These are phyloP conservation scores for Pistacia atlantica DNA, from an alignment of 345 rosid species.

Conservation along the genomic window DNA sequence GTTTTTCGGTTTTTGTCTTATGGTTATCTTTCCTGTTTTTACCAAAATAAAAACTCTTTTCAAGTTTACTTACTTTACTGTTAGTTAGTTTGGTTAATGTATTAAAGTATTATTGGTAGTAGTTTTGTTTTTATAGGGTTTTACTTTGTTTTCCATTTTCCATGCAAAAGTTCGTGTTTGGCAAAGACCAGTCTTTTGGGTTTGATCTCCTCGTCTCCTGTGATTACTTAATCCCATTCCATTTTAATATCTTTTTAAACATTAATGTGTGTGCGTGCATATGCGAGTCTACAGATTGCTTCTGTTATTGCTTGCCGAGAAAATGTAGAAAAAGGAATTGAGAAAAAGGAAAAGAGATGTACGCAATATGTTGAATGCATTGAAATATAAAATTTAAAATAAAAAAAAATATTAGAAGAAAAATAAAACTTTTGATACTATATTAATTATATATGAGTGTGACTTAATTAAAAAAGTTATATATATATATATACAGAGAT, in stretches of 20 bases:
- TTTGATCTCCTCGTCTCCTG: constrained; percentile 79
- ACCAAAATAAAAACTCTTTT: not conserved
- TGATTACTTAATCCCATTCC: constrained; percentile 51
- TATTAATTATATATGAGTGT: too few species aligned
- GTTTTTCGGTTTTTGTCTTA: constrained; percentile 27
- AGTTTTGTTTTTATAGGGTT: constrained; percentile 10
- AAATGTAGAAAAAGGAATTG: not conserved
- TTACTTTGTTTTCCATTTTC: constrained; percentile 33
- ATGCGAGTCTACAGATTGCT: not conserved
- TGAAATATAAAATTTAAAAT: too few species aligned
- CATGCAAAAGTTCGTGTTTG: constrained; percentile 76
- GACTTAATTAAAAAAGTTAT: too few species aligned
- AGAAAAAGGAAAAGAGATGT: too few species aligned
- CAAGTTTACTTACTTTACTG: not conserved
- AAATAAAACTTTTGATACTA: too few species aligned
- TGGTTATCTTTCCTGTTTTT: constrained; percentile 19
- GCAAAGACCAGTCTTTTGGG: constrained; percentile 66
- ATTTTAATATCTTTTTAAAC: not conserved
- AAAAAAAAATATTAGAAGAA: too few species aligned
- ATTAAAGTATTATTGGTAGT: not conserved
- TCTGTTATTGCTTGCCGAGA: not conserved
- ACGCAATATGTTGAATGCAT: too few species aligned
- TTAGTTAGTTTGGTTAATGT: not conserved
- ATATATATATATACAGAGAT: too few species aligned
- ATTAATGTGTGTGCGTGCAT: not conserved